A percentile compares a stretch with the other conserved stretches of the same genome.
phyloP scores from a whole-genome alignment of 2,329 filamentous ascomycete species.

The Sarocladiaceae sp. region DNA sequence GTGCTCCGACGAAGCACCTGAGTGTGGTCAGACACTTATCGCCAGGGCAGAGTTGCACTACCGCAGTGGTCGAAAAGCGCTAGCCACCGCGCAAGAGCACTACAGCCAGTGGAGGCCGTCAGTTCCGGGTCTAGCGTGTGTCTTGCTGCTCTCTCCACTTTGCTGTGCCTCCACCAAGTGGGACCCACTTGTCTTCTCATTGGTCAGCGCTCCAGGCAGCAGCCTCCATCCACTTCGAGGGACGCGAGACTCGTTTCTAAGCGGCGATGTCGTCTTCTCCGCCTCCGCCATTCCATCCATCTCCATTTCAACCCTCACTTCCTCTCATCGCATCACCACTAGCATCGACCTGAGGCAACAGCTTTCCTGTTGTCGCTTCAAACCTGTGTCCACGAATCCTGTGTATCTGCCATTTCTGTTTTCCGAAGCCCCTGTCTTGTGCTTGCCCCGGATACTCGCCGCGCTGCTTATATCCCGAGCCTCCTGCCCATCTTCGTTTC shows the following conservation, averaged over 20 bases:
- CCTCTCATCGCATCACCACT: background rate
- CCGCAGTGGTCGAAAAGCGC: too few species aligned
- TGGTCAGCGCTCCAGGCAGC: conserved; percentile 7
- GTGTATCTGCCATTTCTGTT: too few species aligned
- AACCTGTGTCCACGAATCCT: too few species aligned
- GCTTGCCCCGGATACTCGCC: too few species aligned
- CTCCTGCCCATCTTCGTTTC: background rate
- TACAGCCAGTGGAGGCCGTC: too few species aligned
- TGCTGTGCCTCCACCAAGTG: conserved; percentile 4
- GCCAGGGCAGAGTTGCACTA: too few species aligned
- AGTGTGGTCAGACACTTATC: too few species aligned
- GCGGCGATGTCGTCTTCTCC: conserved; percentile 3
- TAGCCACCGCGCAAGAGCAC: too few species aligned
- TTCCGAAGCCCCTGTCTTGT: too few species aligned
- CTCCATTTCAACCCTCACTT: conserved; percentile 4
- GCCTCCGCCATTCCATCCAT: conserved; percentile 3
- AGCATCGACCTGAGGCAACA: conserved; percentile 6
- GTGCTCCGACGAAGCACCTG: too few species aligned
- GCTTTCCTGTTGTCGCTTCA: background rate
- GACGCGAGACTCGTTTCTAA: conserved; percentile 9
- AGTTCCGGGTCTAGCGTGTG: too few species aligned
- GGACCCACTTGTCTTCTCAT: background rate
- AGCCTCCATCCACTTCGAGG: conserved; percentile 7
- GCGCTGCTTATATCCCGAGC: conserved; percentile 1
- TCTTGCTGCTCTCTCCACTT: conserved; percentile 1